These are phyloP conservation scores for Aspergillus melleus DNA, from an alignment of 2,329 filamentous ascomycete genomes.

Conservation along the genomic window DNA sequence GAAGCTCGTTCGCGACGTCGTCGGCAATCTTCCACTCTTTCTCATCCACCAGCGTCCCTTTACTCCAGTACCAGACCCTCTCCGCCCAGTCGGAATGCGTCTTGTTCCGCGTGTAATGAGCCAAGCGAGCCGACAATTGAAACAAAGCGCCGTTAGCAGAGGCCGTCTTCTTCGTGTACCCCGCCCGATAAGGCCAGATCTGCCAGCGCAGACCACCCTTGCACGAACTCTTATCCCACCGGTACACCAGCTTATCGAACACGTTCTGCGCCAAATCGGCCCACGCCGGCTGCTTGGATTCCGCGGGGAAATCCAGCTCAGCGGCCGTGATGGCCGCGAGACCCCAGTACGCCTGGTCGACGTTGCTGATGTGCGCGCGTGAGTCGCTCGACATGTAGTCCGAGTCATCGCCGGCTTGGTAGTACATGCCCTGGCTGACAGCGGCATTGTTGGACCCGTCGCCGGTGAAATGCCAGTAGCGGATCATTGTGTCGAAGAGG, in stretches of 20 bases:
- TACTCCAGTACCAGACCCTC: conserved; percentile 59
- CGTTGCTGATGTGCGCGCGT: conserved; percentile 42
- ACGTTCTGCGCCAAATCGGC: conserved; percentile 71
- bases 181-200: conserved; percentile 11
- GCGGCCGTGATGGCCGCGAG: conserved; percentile 74
- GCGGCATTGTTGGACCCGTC: conserved; percentile 71
- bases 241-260: conserved; percentile 70
- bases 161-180: conserved; percentile 13
- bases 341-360: conserved; percentile 72
- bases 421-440: conserved; percentile 65
- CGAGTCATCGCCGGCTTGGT: conserved; percentile 67
- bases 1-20: conserved; percentile 48
- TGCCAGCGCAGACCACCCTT: conserved; percentile 7
- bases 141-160: conserved; percentile 17
- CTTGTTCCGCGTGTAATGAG: conserved; percentile 13
- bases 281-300: conserved; percentile 67
- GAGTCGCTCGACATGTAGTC: conserved; percentile 71
- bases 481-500: conserved; percentile 65
- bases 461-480: conserved; percentile 80
- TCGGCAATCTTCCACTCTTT: conserved; percentile 52
- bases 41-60: conserved; percentile 40
- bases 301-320: conserved; percentile 72
- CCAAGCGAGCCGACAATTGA: conserved; percentile 14
- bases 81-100: conserved; percentile 61
- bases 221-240: conserved; percentile 68